Evolutionary conservation across 768 basidiomycete species (phyloP).

Genomic region (Clathrus columnatus): DNA sequence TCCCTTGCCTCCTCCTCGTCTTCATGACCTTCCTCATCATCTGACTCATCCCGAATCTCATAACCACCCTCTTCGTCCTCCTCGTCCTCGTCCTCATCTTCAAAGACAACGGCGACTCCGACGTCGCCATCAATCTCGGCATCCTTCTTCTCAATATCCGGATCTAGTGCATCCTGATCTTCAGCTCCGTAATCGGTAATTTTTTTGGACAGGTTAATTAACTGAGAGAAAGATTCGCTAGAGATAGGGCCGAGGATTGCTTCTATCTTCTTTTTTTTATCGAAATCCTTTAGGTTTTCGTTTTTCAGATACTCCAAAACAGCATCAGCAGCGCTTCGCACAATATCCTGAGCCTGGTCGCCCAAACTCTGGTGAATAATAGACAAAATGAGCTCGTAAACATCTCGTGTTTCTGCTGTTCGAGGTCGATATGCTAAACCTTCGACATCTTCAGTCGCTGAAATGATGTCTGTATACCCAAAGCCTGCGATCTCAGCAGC

Average conservation of each 20-base stretch:
- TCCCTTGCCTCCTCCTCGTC: conserved; percentile 39
- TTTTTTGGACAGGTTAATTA: conserved; percentile 83
- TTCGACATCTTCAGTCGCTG: conserved; percentile 88
- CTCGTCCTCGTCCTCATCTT: conserved; percentile 93
- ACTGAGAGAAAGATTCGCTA: conserved; percentile 71
- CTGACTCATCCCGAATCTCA: conserved; percentile 77
- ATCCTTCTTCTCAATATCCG: conserved; percentile 72
- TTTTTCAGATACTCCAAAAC: conserved; percentile 84
- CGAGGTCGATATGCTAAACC: conserved; percentile 88
- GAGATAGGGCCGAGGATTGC: conserved; percentile 55
- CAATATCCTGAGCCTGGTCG: conserved; percentile 92
- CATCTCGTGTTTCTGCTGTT: conserved; percentile 89
- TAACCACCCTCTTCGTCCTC: conserved; percentile 75
- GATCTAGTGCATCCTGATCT: conserved; percentile 70
- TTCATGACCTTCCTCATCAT: conserved; percentile 61
- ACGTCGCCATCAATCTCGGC: conserved; percentile 92
- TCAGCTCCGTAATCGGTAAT: conserved; percentile 92
- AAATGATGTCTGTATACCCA: conserved; percentile 86
- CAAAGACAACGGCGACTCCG: conserved; percentile 97
- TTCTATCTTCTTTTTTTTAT: conserved; percentile 93
- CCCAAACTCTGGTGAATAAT: conserved; percentile 77
- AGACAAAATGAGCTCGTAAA: conserved; percentile 86
- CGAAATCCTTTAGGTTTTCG: conserved; percentile 87
- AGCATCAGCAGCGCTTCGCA: conserved; percentile 91
- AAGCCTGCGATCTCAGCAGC: conserved; percentile 53